phyloP scores from a whole-genome alignment of 2,329 filamentous ascomycete genomes.

The Geosmithia flava region DNA sequence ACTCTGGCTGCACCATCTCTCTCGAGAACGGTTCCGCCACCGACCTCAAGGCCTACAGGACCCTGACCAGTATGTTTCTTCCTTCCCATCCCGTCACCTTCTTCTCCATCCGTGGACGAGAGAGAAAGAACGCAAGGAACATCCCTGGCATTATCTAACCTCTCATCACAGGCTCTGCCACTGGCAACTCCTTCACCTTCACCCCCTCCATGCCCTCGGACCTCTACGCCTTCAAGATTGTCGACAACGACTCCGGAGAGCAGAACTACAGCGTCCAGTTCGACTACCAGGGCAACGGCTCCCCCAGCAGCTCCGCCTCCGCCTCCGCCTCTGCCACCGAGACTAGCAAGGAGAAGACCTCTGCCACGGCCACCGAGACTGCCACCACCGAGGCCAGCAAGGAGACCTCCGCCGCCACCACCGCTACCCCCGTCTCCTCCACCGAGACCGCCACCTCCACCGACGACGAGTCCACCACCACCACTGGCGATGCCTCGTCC shows the following conservation, averaged over 20 bases:
- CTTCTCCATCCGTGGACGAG: not conserved
- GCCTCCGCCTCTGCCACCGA: conserved; percentile 5
- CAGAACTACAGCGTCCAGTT: conserved; percentile 21
- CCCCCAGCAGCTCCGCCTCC: conserved; percentile 3
- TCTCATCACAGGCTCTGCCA: conserved; percentile 6
- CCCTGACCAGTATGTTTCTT: conserved; percentile 15
- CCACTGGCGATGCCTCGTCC: no score
- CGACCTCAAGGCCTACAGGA: conserved; percentile 16
- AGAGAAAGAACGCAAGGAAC: not conserved
- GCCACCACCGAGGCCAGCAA: conserved; percentile 4
- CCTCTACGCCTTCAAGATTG: conserved; percentile 21
- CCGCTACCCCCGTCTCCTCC: conserved; percentile 5
- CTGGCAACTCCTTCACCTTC: conserved; percentile 13
- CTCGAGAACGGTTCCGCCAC: conserved; percentile 16
- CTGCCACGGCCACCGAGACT: conserved; percentile 3
- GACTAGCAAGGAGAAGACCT: conserved; percentile 2
- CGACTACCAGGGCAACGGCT: conserved; percentile 11
- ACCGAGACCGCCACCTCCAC: conserved; percentile 4
- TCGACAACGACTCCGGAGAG: conserved; percentile 11
- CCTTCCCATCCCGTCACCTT: not conserved
- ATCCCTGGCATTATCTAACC: not conserved
- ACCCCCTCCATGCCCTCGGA: conserved; percentile 15
- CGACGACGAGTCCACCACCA: conserved; percentile 5
- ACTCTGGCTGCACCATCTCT: conserved; percentile 18
- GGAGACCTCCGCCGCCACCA: conserved; percentile 5